Evolutionary conservation across 441 rosid genomes (phyloP), one percentile per base, ranked within the genome.

Genomic region (Brassica hybrid): DNA sequence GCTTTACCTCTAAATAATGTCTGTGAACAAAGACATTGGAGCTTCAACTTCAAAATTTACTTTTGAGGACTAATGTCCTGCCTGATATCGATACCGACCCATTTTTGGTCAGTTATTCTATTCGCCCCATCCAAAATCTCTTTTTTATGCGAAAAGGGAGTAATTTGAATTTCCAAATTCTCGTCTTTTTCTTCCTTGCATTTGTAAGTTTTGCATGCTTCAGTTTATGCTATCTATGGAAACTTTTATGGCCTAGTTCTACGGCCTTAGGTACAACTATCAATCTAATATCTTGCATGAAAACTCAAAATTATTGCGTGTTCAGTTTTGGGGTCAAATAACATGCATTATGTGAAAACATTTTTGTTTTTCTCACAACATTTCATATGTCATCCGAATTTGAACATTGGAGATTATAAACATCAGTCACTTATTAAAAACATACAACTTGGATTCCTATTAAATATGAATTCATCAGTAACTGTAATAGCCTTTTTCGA

Each of bases 1-100:
- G 81, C 92, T 87, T 93, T 91, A 89, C 94, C 88, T 82, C 77
- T 92, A 91, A 85, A 86, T 76, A 91, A 89, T 86, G 92, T 79
- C 69, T 85, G 63, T 68, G 66, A 73, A 74, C 25, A 75, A 79
- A 68, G 82, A 73, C 78, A 67, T 57, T 41, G 25, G 32, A 74
- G 60, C 78, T 68, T 66, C 62, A 68, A 62, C 67, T 54, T 6
- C 52, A 52, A 1, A 73, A 67, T 32, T 32, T 32, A 6, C 11
- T 58, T 30, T 62, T 76, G 8, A 57, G 9, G 43, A 36, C 45
- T 38, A 38, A 56, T 17, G 8, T 56, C 12, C 11, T 7, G 21
- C n/a, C 3, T 54, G 7, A 16, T 50, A 16, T 54, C 11, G 19
- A 2, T 6, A 6, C 3, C 19, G 7, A 50, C 19, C 57, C 57